These are phyloP conservation scores for Helotiales sp. DNA, from an alignment of 2,329 filamentous ascomycete species.

Conservation along the genomic window DNA sequence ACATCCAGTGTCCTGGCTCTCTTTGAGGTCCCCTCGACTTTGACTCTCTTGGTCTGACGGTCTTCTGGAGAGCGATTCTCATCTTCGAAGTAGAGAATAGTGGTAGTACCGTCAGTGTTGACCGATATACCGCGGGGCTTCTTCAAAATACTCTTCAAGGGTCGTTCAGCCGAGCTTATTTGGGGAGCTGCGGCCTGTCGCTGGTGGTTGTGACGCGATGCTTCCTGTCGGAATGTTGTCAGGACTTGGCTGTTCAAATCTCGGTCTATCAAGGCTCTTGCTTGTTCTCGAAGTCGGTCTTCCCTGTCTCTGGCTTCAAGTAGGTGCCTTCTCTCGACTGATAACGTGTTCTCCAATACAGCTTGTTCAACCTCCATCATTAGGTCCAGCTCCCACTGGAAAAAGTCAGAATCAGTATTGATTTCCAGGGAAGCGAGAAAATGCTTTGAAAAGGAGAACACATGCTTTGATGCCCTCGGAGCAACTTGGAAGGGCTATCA, in stretches of 20 bases:
- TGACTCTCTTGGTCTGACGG: constrained; percentile 1
- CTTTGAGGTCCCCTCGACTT: not conserved
- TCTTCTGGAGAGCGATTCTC: constrained; percentile 1
- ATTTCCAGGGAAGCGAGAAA: too few species aligned
- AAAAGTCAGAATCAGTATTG: too few species aligned
- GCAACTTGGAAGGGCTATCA: too few species aligned
- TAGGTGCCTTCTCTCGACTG: not conserved
- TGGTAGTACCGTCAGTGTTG: not conserved
- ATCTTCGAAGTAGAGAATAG: not conserved
- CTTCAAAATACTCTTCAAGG: not conserved
- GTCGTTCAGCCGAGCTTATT: not conserved
- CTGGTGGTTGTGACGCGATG: not conserved
- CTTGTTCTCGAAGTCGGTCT: not conserved
- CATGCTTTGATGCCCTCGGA: too few species aligned
- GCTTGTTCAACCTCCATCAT: constrained; percentile 4
- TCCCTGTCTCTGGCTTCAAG: constrained; percentile 1
- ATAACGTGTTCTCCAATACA: not conserved
- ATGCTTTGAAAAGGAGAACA: too few species aligned
- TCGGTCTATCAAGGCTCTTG: constrained; percentile 1
- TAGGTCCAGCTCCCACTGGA: not conserved
- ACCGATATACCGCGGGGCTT: not conserved
- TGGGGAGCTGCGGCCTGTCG: not conserved
- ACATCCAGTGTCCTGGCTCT: not conserved
- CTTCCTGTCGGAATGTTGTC: not conserved
- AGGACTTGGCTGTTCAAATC: constrained; percentile 4